Evolutionary conservation across 129 eudicot genomes (phyloP).

Genomic region (Pittosporum tobira): DNA sequence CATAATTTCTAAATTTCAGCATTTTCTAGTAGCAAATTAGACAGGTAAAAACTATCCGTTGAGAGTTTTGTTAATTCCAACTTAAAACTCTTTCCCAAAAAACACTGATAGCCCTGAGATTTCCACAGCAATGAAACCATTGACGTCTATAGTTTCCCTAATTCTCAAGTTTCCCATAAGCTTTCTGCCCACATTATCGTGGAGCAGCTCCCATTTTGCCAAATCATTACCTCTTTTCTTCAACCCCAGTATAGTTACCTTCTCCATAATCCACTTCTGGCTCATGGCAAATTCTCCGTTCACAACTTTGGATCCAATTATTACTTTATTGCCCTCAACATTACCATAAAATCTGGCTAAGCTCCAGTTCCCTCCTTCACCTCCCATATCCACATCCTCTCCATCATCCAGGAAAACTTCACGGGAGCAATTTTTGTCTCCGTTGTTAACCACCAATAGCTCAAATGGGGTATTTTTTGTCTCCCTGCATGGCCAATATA

Average conservation of each 20-base stretch:
- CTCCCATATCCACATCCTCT: slow-evolving; percentile 38
- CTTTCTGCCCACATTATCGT: neutral
- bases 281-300: slow-evolving; percentile 44
- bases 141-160: slow-evolving; percentile 13
- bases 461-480: slow-evolving; percentile 46
- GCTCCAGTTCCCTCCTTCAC: slow-evolving; percentile 36
- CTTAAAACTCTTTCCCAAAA: slow-evolving; percentile 46
- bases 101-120: slow-evolving; percentile 26
- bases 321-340: slow-evolving; percentile 12
- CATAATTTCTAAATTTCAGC: neutral
- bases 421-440: slow-evolving; percentile 45
- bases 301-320: slow-evolving; percentile 40
- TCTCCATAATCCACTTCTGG: slow-evolving; percentile 46
- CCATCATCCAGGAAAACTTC: slow-evolving; percentile 72
- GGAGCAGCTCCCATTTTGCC: neutral
- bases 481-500: slow-evolving; percentile 67
- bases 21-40: too few species aligned
- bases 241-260: slow-evolving; percentile 55
- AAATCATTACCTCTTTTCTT: slow-evolving; percentile 11
- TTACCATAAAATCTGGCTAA: slow-evolving; percentile 30
- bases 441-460: slow-evolving; percentile 44
- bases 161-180: neutral
- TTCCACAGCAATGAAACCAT: slow-evolving; percentile 28
- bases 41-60: too few species aligned
- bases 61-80: slow-evolving; percentile 9